phyloP scores from a whole-genome alignment of 305 asterid genomes.

The Caryopteris hybrid region DNA sequence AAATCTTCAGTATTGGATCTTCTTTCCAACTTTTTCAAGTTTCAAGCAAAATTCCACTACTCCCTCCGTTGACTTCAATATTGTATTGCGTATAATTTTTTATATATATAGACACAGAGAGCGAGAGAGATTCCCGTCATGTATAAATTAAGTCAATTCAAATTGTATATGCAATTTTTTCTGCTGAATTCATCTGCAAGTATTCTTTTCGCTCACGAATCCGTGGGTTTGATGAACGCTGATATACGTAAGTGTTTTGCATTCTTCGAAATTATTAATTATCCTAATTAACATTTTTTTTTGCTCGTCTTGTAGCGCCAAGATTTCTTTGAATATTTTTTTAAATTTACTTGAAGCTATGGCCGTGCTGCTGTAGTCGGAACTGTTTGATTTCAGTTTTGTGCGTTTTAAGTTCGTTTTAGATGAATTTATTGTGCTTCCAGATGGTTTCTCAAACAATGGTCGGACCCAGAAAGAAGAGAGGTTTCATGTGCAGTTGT shows the following conservation, averaged over 20 bases:
- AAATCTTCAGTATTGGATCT: neutral
- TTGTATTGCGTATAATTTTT: too few relatives aligned
- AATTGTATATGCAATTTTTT: neutral
- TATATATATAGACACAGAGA: too few relatives aligned
- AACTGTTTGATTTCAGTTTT: neutral
- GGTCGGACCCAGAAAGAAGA: slow-evolving; percentile 34
- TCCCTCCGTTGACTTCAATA: slow-evolving; percentile 29
- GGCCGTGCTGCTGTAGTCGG: neutral
- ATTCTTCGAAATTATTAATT: neutral
- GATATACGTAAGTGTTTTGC: slow-evolving; percentile 5
- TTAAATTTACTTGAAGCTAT: neutral
- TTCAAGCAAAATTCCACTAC: slow-evolving; percentile 22
- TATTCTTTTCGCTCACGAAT: neutral
- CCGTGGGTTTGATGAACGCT: neutral
- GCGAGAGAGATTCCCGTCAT: neutral
- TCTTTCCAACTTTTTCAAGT: slow-evolving; percentile 2
- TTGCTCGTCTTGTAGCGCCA: neutral
- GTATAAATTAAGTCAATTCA: neutral
- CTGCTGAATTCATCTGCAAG: neutral
- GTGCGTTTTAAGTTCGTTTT: neutral
- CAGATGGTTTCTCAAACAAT: slow-evolving; percentile 19
- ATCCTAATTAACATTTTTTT: neutral
- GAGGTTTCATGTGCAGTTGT: slow-evolving; percentile 33
- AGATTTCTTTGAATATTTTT: neutral
- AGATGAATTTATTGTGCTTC: slow-evolving; percentile 1